Evolutionary conservation across 2,329 filamentous ascomycete genomes (phyloP), one percentile per base, ranked within the genome.

Genomic region (Colletotrichum falcatum): DNA sequence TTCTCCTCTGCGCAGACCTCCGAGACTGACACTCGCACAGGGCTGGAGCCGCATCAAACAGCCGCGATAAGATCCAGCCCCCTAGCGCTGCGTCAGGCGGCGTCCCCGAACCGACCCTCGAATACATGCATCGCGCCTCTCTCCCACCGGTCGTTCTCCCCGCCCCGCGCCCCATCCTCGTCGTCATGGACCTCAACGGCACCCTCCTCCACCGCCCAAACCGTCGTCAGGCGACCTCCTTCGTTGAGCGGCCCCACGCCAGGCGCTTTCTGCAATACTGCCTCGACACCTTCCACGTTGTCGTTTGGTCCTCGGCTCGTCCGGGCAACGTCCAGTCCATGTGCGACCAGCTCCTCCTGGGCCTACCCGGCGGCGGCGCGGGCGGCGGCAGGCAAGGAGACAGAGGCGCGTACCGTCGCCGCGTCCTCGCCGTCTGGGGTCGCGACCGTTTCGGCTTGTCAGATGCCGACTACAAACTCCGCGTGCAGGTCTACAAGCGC

Each of bases 131-230:
- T 4, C 85, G 86, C 62, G 84, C 92, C 2, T 77, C 81, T 5
- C 74, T 81, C 18, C 75, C 81, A 0, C 84, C 89, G 0, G 75
- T 78, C 35, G 73, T 74, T 20, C 80, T 87, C 4, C 48, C 79
- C 0, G 61, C 79, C 1, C 87, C 90, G 1, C 88, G 89, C 49
- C 88, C 87, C 20, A 86, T 97, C 42, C 89, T 99, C 28, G 85
- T 99, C 61, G 88, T 98, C 56, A 88, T 98, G 72, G 96, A 99
- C 81, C 88, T 99, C 46, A 99, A 98, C 79, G 96, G 96, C 72
- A 98, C 95, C 0, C 86, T 99, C 1, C 87, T 98, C 44, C 86
- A 88, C 81, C 92, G 96, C 6, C 91, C 90, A 11, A 84, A 84
- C 62, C 83, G 84, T 55, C 78, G 78, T 33, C 76, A 81, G 4